Evolutionary conservation across 1,139 yeast species (phyloP), one percentile per base, ranked within the genome.

Genomic region (Pichia sp.): DNA sequence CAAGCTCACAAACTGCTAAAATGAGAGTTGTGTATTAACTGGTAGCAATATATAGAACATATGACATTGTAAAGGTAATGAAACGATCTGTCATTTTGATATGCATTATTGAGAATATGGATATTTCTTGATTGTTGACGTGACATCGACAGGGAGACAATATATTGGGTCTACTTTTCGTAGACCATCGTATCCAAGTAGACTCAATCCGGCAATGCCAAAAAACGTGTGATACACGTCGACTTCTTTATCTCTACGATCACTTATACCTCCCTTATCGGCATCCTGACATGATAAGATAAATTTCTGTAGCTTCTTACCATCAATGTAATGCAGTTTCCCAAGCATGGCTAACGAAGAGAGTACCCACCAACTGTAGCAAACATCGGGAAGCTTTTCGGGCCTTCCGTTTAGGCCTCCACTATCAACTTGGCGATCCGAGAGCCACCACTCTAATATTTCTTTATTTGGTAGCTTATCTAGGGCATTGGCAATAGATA

Each of bases 351-450:
- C 80, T 51, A 93, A 72, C 1, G 93, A 80, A 0, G 96, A 86
- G 46, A 92, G 71, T 6, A 91, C 97, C 99, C 99, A 93, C 98
- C 98, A 95, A 66, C 95, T 85, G 68, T 93, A 93, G 68, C 99
- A 93, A 16, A 89, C 97, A 70, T 93, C 99, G 0, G 98, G 97
- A 30, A 92, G 73, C 68, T 93, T 93, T 61, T 95, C 97, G 0
- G 99, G 99, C 50, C 99, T 79, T 0, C 99, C 99, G 67, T 93
- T 93, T 54, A 93, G 75, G 0, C 99, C 99, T 6, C 99, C 99
- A 30, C 78, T 77, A 3, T 84, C 84, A n/a, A 89, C 79, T 69
- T 93, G 99, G 54, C 99, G 75, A 67, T 93, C 98, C 63, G 93
- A 80, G 24, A 93, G 75, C 98, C 99, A 93, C 80, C 87, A 83